Conservation (phyloP, 2,329 filamentous ascomycete species). For the Tolypocladium amazonense region DNA sequence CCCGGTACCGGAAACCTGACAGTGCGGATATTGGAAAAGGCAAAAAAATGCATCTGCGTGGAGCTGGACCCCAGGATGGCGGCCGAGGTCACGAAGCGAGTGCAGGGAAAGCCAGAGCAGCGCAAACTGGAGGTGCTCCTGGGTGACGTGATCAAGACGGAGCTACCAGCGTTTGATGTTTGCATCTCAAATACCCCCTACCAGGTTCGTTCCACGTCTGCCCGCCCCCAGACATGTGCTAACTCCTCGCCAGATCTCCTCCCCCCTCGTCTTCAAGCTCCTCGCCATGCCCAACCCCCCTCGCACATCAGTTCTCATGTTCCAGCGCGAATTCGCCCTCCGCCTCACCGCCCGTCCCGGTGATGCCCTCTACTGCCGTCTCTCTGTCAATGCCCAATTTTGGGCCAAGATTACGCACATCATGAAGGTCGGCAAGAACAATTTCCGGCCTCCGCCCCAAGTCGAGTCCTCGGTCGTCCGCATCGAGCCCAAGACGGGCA, state of each 20-base stretch:
- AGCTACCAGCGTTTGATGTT: slow-evolving; percentile 65
- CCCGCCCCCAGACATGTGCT: background rate
- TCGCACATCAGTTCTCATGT: slow-evolving; percentile 82
- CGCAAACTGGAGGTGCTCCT: slow-evolving; percentile 80
- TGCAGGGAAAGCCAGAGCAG: slow-evolving; percentile 77
- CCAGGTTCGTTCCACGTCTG: slow-evolving; percentile 32
- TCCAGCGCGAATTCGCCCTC: slow-evolving; percentile 90
- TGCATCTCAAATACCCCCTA: slow-evolving; percentile 64
- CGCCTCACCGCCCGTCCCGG: slow-evolving; percentile 80
- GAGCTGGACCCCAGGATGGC: slow-evolving; percentile 96
- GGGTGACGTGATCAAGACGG: slow-evolving; percentile 80
- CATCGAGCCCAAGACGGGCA: slow-evolving; percentile 75
- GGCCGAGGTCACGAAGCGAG: slow-evolving; percentile 85
- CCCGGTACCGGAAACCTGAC: slow-evolving; percentile 86
- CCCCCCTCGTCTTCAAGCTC: slow-evolving; percentile 83
- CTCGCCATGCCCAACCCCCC: slow-evolving; percentile 74
- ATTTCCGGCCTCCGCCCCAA: slow-evolving; percentile 89
- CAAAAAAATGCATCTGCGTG: slow-evolving; percentile 71
- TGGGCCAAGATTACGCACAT: slow-evolving; percentile 58
- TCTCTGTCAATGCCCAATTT: slow-evolving; percentile 90
- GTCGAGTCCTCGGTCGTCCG: slow-evolving; percentile 88
- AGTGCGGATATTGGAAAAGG: slow-evolving; percentile 77
- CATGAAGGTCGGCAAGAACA: slow-evolving; percentile 92
- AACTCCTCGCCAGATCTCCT: slow-evolving; percentile 55
- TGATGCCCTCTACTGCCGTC: slow-evolving; percentile 80